These are phyloP conservation scores for Aspergillus pseudoviridinutans DNA, from an alignment of 2,329 filamentous ascomycete genomes.

Conservation along the genomic window DNA sequence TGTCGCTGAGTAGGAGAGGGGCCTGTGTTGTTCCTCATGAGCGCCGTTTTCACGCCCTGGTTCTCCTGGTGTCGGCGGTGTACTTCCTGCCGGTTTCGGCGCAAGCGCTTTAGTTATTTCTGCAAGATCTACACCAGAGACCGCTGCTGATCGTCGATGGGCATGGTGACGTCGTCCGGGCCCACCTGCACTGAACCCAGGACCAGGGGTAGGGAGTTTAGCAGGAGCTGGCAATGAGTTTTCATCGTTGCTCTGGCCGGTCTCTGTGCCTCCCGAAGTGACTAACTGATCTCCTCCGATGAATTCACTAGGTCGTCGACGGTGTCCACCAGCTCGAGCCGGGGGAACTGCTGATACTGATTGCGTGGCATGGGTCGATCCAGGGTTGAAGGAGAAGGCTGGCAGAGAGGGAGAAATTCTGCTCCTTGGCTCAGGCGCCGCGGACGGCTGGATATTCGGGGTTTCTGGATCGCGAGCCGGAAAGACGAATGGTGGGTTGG, in stretches of 20 bases:
- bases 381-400: constrained; percentile 37
- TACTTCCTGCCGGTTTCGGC: constrained; percentile 54
- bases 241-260: constrained; percentile 27
- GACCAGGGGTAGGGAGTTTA: constrained; percentile 28
- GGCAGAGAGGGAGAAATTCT: constrained; percentile 29
- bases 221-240: constrained; percentile 16
- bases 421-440: constrained; percentile 51
- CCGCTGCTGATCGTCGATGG: constrained; percentile 74
- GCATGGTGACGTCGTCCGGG: constrained; percentile 65
- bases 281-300: constrained; percentile 61
- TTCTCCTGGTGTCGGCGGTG: constrained; percentile 49
- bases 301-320: constrained; percentile 80
- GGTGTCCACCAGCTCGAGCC: constrained; percentile 56
- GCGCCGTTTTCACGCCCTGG: constrained; percentile 21
- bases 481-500: constrained; percentile 65
- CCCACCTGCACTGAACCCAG: constrained; percentile 41
- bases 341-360: constrained; percentile 53
- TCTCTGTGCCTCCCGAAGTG: constrained; percentile 62
- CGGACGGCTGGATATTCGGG: constrained; percentile 32
- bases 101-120: constrained; percentile 47
- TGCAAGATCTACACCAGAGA: constrained; percentile 77
- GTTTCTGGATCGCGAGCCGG: constrained; percentile 47
- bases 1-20: constrained; percentile 32
- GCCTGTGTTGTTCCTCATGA: constrained; percentile 27
- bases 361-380: constrained; percentile 36